Base-by-base conservation (phyloP, 805 yeast species). In the Isabelozyma rhagii region DNA sequence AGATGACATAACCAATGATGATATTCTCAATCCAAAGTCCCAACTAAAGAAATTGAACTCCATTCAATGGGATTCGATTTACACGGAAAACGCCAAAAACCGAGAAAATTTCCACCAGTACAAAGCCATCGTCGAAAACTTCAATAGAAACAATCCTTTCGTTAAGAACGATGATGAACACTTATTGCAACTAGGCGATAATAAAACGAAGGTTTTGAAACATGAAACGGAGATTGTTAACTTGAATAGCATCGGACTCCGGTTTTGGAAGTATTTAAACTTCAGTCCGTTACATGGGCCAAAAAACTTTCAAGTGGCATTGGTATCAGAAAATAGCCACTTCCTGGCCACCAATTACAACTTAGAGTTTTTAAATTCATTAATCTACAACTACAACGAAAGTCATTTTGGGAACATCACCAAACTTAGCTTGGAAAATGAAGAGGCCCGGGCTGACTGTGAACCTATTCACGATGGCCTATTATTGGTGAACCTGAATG, bases 231-330 rank as follows among this genome's bases (percentile, higher is more conserved):
- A 73, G 50, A 77, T 71, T 34, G 71, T 78, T 41, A 82, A 76
- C 60, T 75, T 75, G 56, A 69, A 72, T 47, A 60, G 65, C 7
- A 69, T 75, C 31, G 82, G 80, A 44, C 63, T 78, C 14, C 63
- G 66, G 51, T 79, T 78, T 57, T 85, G 85, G 91, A 82, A 72
- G 56, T 67, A 75, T 42, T 60, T 87, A 56, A 79, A 81, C 50
- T 72, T 87, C 45, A 75, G 77, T 42, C 89, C 93, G 0, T 56
- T 78, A 7, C 61, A 64, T 21, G 77, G 75, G 1, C 63, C 68
- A 1, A 84, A 85, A 52, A 69, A 79, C 50, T 78, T 84, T 51
- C 79, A 78, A 48, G 64, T 82, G 7, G 53, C 86, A 8, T 57
- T 84, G 51, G 58, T 87, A 1, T 55, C 70, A 2, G 77, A 74